Conservation (phyloP, 306 rosid genomes). For the Rosa lucieae region DNA sequence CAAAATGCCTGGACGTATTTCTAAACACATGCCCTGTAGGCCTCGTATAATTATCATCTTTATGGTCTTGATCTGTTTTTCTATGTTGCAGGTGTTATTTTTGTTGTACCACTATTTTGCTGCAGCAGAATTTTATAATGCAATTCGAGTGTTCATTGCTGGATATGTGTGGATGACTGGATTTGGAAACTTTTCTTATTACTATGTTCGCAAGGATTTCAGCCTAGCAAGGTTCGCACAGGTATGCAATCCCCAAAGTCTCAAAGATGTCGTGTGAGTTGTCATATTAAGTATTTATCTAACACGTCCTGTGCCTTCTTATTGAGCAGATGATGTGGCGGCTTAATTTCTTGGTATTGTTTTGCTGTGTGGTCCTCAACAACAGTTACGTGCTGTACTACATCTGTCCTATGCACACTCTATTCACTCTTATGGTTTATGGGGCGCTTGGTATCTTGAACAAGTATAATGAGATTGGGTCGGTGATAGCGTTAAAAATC, state of each 20-base stretch:
- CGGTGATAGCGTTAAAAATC: conserved; percentile 69
- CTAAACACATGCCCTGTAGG: neutral
- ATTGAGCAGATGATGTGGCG: conserved; percentile 99
- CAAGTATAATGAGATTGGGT: conserved; percentile 81
- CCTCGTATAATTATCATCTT: neutral
- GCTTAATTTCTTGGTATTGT: conserved; percentile 87
- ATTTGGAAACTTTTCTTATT: conserved; percentile 94
- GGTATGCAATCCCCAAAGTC: conserved; percentile 45
- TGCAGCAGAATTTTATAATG: conserved; percentile 84
- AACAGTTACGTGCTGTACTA: conserved; percentile 93
- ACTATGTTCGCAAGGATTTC: conserved; percentile 90
- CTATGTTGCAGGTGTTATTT: conserved; percentile 64
- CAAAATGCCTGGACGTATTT: neutral
- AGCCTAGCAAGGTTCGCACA: conserved; percentile 88
- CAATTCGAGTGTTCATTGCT: conserved; percentile 79
- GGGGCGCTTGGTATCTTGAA: conserved; percentile 76
- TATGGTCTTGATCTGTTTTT: neutral
- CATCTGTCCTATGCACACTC: conserved; percentile 99
- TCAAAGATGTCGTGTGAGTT: conserved; percentile 23
- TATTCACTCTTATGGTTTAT: conserved; percentile 90
- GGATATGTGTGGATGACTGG: conserved; percentile 99
- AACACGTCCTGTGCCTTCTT: conserved; percentile 24
- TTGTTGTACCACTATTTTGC: conserved; percentile 94
- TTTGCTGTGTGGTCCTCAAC: conserved; percentile 77
- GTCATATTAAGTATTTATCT: neutral